phyloP scores from a whole-genome alignment of 1,284 basidiomycete species.

The Naganishia liquefaciens region DNA sequence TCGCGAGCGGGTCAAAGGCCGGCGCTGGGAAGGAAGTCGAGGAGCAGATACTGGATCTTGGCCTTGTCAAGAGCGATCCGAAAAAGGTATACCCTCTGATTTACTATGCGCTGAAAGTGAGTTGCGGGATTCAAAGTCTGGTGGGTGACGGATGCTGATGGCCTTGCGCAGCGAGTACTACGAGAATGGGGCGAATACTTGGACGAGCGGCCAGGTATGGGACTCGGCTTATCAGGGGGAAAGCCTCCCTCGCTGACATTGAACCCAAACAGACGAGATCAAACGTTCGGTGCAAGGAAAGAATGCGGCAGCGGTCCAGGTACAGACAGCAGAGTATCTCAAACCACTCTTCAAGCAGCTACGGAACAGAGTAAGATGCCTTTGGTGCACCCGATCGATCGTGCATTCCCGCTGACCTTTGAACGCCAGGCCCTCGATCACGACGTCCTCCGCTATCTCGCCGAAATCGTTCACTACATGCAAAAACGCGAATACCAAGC shows the following conservation, averaged over 20 bases:
- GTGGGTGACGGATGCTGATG: neutral
- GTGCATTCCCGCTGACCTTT: neutral
- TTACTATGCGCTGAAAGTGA: constrained; percentile 86
- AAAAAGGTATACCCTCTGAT: constrained; percentile 96
- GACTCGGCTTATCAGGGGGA: neutral
- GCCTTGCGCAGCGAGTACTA: constrained; percentile 62
- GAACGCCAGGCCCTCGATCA: constrained; percentile 67
- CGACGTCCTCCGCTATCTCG: constrained; percentile 83
- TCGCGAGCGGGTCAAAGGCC: constrained; percentile 22
- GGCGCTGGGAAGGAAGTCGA: constrained; percentile 33
- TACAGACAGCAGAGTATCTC: constrained; percentile 92
- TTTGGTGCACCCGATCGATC: neutral
- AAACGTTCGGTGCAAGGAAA: constrained; percentile 89
- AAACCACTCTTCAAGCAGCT: constrained; percentile 68
- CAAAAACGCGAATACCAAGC: constrained; percentile 90
- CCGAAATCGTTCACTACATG: constrained; percentile 96
- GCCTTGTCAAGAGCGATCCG: constrained; percentile 84
- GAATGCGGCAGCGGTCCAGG: constrained; percentile 89
- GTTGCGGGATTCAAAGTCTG: constrained; percentile 25
- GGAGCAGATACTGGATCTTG: constrained; percentile 69
- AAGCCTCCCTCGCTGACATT: neutral
- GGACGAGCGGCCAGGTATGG: constrained; percentile 80
- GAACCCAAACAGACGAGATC: constrained; percentile 56
- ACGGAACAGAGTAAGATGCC: constrained; percentile 17
- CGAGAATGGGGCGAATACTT: constrained; percentile 96